Base-by-base conservation (phyloP, 495 filamentous ascomycete genomes). In the Podospora australis region DNA sequence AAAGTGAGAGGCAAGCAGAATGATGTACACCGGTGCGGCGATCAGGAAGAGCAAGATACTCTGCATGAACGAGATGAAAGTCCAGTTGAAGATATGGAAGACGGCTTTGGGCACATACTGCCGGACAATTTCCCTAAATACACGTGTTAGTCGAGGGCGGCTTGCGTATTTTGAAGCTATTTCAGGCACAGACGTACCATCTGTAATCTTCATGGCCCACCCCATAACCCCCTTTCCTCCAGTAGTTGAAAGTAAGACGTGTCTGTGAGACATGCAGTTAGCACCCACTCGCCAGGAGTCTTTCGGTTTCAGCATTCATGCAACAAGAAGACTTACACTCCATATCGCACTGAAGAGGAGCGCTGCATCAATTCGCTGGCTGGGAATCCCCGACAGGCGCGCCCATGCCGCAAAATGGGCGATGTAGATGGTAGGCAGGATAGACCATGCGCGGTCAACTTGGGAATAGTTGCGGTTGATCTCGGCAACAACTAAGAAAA, bases 201-300 rank as follows among this genome's bases (percentile, higher is more conserved):
- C 94, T 79, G 64, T 99, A 99, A 67, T 99, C 94, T 66, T 99
- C 90, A 9, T 80, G 82, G 23, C 92, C 91, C 49, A 88, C 74
- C 20, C 70, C 67, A 63, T 97, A 99, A 14, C 94, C 94, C 16
- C 94, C 94, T 66, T 87, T 94, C 42, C 94, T 85, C 86, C 86
- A 96, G 66, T 95, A 99, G 68, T 99, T 99, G 78, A 77, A 96
- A 2, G 92, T 95, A 60, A 99, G 70, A 30, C 94, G 85, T 10
- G 16, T 29, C 53, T 55, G n/a, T 6, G 14, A n/a, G n/a, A 6
- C 6, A 19, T 14, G 20, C 10, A 20, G 16, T 41, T 42, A 71
- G 49, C 83, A 87, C 58, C n/a, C n/a, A n/a, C n/a, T n/a, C n/a
- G n/a, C n/a, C n/a, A n/a, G n/a, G n/a, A n/a, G n/a, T n/a, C n/a